Base-by-base conservation (phyloP, 345 rosid species). In the Zanthoxylum bungeanum region DNA sequence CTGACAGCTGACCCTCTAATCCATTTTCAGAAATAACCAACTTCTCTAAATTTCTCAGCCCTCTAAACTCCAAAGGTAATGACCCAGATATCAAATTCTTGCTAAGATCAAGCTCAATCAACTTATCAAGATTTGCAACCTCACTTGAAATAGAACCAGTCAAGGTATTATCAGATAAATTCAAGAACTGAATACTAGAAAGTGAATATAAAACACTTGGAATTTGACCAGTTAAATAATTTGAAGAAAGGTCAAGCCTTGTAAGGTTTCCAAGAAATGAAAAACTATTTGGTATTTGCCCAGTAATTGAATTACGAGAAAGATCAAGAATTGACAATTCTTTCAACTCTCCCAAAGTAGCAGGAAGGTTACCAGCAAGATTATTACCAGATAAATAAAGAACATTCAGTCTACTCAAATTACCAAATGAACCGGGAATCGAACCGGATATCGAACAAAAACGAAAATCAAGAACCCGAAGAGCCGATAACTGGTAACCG, bases 61-160 rank as follows among this genome's bases (percentile, higher is more conserved):
- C 78, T 61, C 76, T 66, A 64, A 88, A 74, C 9, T 86, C 79
- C 12, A 17, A 73, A 9, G 93, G 87, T 53, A 87, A 34, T 16
- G 85, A 67, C 30, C 93, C 87, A 27, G 82, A 72, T 21, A 89
- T 74, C 1, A 70, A 78, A 77, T 89, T 89, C 52, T 77, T 71
- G 79, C 87, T 79, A 68, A 89, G 81, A 82, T 89, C 92, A 79
- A 89, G 85, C 75, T 75, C 81, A 77, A 76, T 60, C 80, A 89
- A 80, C 36, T 49, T 76, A 19, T 69, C 67, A 27, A 87, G 84
- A 67, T 77, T 72, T 21, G 89, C 78, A 25, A 89, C 81, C 77
- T 83, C 80, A 71, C 69, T 76, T 33, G 89, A 85, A 69, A 85
- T 51, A 34, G 83, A 60, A 68, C 84, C 84, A 3, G 87, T 72